Base-by-base conservation (phyloP, 2,329 filamentous ascomycete genomes). In the Neospermospora avenae region DNA sequence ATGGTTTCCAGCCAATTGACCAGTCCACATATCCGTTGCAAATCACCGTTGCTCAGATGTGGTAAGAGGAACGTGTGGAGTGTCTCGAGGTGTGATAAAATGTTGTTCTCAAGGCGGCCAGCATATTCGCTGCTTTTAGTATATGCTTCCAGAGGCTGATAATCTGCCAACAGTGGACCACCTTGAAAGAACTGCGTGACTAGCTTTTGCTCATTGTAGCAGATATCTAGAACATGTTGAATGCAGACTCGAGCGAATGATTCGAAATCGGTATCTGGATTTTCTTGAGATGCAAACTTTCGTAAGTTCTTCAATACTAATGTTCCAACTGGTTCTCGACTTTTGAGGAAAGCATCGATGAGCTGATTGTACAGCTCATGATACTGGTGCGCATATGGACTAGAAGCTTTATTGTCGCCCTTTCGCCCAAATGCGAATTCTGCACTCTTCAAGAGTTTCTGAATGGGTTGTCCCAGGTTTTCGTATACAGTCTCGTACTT, bases 401-500 rank as follows among this genome's bases (percentile, higher is more conserved):
- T 82, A 16, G 81, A 75, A 1, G 85, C 81, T 11, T 84, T 85
- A 67, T 85, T 77, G 71, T 87, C 88, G 66, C 88, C 85, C 39
- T 88, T 87, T 68, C 88, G 85, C 22, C 86, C 73, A 8, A 86
- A 87, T 44, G 68, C 64, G 54, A 72, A 73, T 24, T 72, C 66
- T 16, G 61, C 51, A 46, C 63, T 68, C 18, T 63, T 69, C 41
- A 72, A 54, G 25, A 90, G 79, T 57, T 81, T 79, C 71, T 89
- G 87, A 57, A 90, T 74, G 64, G 88, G 84, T 3, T 83, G 79
- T 2, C 87, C 87, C 46, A 72, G 65, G 42, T 65, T 65, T 7
- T 83, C 84, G 24, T 88, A 83, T 25, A 86, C 79, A 63, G 67
- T 67, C 46, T 72, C 70, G 45, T 89, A 90, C 66, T 89, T 90